A percentile compares a stretch with the other conserved stretches of the same genome.
Evolutionary conservation across 805 yeast genomes (phyloP).

Genomic region (Wickerhamiella siamensis): DNA sequence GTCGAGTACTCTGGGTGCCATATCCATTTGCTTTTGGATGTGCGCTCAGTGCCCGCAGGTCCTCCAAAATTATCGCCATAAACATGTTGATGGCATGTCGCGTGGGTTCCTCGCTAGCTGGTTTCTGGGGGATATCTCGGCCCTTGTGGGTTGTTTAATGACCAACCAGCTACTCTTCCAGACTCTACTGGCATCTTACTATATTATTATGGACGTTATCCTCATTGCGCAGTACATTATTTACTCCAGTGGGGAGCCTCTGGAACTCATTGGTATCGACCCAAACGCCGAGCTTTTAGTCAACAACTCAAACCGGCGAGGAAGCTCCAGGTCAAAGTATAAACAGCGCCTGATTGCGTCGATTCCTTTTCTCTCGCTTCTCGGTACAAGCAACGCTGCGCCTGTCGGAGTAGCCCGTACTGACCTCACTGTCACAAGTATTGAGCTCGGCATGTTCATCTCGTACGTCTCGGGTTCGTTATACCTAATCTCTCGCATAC

Average conservation of each 20-base stretch:
- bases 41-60: slow-evolving; percentile 68
- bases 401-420: not conserved
- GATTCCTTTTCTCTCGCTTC: not conserved
- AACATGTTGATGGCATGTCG: slow-evolving; percentile 57
- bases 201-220: slow-evolving; percentile 54
- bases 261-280: slow-evolving; percentile 15
- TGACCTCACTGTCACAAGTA: slow-evolving; percentile 1
- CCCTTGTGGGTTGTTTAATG: slow-evolving; percentile 53
- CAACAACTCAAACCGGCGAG: slow-evolving; percentile 4
- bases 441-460: slow-evolving; percentile 31
- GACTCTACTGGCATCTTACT: slow-evolving; percentile 54
- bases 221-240: slow-evolving; percentile 59
- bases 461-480: slow-evolving; percentile 73
- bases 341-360: slow-evolving; percentile 1
- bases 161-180: slow-evolving; percentile 78
- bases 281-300: slow-evolving; percentile 1
- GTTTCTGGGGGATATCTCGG: slow-evolving; percentile 50
- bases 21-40: slow-evolving; percentile 47
- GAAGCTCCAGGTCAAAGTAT: not conserved
- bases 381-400: not conserved
- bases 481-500: slow-evolving; percentile 67
- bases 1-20: not conserved
- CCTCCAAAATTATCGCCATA: slow-evolving; percentile 38
- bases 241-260: slow-evolving; percentile 28
- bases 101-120: slow-evolving; percentile 45